Percentiles rank a stretch among this genome's conserved stretches.
phyloP scores from a whole-genome alignment of 306 rosid genomes.

The Purshia tridentata region DNA sequence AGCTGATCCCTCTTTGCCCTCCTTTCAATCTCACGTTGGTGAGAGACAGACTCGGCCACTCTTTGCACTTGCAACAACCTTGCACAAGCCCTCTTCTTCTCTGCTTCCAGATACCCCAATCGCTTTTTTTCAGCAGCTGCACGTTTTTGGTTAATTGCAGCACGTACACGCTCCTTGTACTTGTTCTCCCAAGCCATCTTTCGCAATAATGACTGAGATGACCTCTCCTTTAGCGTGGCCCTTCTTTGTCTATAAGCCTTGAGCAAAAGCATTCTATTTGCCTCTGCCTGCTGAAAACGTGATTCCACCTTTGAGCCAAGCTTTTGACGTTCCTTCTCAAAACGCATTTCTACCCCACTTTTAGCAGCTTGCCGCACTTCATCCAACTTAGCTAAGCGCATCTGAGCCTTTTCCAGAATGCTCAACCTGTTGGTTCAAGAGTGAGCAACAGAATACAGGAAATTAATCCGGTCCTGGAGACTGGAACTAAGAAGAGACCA shows the following conservation, averaged over 20 bases:
- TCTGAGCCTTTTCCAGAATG: constrained; percentile 73
- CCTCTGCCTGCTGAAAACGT: constrained; percentile 90
- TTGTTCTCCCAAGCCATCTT: constrained; percentile 82
- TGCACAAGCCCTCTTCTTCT: constrained; percentile 79
- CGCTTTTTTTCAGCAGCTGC: constrained; percentile 88
- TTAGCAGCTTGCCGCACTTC: constrained; percentile 92
- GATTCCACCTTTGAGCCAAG: constrained; percentile 75
- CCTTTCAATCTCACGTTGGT: constrained; percentile 88
- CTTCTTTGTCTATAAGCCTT: constrained; percentile 79
- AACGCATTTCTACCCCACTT: constrained; percentile 65
- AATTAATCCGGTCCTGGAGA: not conserved
- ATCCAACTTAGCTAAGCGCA: constrained; percentile 80
- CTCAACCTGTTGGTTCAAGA: constrained; percentile 59
- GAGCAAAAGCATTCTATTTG: constrained; percentile 78
- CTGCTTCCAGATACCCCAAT: constrained; percentile 73
- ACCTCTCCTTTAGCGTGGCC: constrained; percentile 83
- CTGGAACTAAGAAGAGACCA: no score
- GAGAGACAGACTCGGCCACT: constrained; percentile 75
- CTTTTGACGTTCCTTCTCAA: constrained; percentile 62
- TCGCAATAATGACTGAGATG: constrained; percentile 72
- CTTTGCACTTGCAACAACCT: constrained; percentile 67
- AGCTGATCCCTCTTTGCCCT: constrained; percentile 70
- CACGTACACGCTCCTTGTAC: constrained; percentile 82
- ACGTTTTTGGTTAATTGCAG: constrained; percentile 85
- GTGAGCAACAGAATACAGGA: constrained; percentile 19